Conservation (phyloP, 768 basidiomycete species). For the Coprinellus aureogranulatus region DNA sequence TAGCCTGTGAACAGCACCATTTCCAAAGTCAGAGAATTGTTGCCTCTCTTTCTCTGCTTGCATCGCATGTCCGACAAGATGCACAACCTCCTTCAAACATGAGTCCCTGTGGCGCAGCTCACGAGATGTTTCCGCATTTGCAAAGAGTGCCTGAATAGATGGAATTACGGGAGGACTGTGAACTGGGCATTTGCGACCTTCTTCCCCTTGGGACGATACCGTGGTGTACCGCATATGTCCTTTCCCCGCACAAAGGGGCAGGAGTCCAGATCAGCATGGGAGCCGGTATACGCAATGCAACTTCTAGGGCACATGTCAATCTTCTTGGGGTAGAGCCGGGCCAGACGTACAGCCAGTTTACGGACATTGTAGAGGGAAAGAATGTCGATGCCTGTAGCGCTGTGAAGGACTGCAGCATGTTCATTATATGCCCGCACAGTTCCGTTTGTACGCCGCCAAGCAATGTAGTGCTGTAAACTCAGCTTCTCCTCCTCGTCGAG, state of each 20-base stretch:
- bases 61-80: constrained; percentile 3
- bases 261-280: constrained; percentile 9
- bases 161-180: constrained; percentile 15
- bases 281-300: constrained; percentile 25
- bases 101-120: constrained; percentile 18
- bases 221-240: background rate
- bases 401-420: constrained; percentile 16
- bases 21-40: constrained; percentile 21
- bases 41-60: background rate
- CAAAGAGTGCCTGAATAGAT: constrained; percentile 20
- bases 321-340: constrained; percentile 10
- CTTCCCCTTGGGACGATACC: background rate
- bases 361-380: constrained; percentile 13
- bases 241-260: constrained; percentile 14
- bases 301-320: constrained; percentile 23
- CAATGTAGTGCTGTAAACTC: constrained; percentile 18
- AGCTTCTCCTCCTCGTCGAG: constrained; percentile 12
- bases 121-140: constrained; percentile 16
- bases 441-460: constrained; percentile 18
- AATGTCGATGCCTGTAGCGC: constrained; percentile 18
- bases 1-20: constrained; percentile 16
- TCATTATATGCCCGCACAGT: constrained; percentile 21
- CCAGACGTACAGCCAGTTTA: constrained; percentile 14
- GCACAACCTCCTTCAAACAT: constrained; percentile 13
- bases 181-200: constrained; percentile 13